These are phyloP conservation scores for Theobroma grandiflorum DNA, from an alignment of 441 rosid species.

Conservation along the genomic window DNA sequence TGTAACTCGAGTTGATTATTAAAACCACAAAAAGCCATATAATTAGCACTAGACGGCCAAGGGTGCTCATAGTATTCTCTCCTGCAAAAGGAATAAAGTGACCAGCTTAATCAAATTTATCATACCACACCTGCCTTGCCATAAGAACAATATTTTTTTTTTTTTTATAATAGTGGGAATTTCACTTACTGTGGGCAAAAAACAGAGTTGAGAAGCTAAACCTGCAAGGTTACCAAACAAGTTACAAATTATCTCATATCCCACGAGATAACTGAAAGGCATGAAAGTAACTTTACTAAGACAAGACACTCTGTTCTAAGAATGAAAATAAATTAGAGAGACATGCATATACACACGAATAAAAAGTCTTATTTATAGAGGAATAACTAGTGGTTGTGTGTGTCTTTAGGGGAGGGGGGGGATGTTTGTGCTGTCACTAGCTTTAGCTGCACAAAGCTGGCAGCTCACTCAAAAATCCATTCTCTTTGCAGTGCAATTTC, in stretches of 20 bases:
- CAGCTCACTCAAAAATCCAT: neutral
- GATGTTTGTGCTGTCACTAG: neutral
- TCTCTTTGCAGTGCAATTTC: constrained; percentile 9
- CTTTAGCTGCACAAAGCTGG: neutral
- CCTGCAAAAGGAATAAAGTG: constrained; percentile 54
- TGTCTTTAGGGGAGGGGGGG: neutral
- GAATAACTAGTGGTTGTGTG: neutral
- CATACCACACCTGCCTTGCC: constrained; percentile 1
- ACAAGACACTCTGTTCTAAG: neutral
- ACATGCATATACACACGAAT: neutral
- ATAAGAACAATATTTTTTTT: constrained; percentile 9
- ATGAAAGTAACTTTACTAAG: constrained; percentile 8
- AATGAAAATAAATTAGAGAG: neutral
- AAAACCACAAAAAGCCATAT: constrained; percentile 95
- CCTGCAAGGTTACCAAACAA: constrained; percentile 65
- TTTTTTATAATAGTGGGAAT: constrained; percentile 13
- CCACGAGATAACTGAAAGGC: constrained; percentile 9
- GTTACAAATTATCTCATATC: constrained; percentile 34
- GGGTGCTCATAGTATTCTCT: constrained; percentile 84
- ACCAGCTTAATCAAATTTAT: constrained; percentile 31
- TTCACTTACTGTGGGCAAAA: constrained; percentile 83
- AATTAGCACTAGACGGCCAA: constrained; percentile 82
- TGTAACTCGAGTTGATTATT: constrained; percentile 93
- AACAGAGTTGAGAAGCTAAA: constrained; percentile 93
- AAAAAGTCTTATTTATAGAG: neutral